Conservation (phyloP, 2,329 filamentous ascomycete genomes). For the Chaetomiaceae sp. region DNA sequence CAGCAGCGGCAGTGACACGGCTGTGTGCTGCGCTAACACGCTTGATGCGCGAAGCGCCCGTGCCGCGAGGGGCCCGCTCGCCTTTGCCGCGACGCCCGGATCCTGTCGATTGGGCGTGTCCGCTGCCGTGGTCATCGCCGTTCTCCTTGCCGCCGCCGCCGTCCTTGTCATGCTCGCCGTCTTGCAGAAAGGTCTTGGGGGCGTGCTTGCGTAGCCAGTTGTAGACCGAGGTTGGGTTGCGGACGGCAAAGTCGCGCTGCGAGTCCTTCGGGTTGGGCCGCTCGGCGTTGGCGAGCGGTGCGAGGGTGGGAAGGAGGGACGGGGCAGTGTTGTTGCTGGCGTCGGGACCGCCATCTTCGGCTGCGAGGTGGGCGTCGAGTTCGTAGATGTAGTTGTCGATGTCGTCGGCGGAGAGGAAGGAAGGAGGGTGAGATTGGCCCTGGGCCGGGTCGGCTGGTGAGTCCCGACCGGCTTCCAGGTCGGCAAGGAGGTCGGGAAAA, state of each 20-base stretch:
- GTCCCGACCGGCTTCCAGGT: conserved; percentile 41
- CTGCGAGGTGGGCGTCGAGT: conserved; percentile 50
- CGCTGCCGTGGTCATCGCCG: conserved; percentile 5
- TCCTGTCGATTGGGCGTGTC: conserved; percentile 18
- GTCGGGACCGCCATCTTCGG: conserved; percentile 33
- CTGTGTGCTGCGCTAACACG: conserved; percentile 13
- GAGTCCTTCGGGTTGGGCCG: conserved; percentile 32
- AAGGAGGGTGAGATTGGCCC: conserved; percentile 52
- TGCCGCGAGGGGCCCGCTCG: conserved; percentile 18
- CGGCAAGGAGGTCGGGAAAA: conserved; percentile 52
- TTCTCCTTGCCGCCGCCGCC: conserved; percentile 34
- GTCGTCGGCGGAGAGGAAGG: conserved; percentile 65
- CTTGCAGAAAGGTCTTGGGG: conserved; percentile 79
- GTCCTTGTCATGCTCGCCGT: conserved; percentile 52
- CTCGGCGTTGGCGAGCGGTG: conserved; percentile 42
- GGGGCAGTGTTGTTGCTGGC: conserved; percentile 24
- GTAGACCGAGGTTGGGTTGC: conserved; percentile 87
- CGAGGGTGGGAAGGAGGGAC: conserved; percentile 44
- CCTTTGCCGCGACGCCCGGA: conserved; percentile 31
- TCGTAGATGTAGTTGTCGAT: conserved; percentile 69
- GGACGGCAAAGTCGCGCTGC: conserved; percentile 50
- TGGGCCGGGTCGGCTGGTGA: conserved; percentile 42
- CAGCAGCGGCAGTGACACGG: conserved; percentile 7
- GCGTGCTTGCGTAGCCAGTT: conserved; percentile 89
- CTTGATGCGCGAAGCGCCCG: conserved; percentile 16